Evolutionary conservation across 768 basidiomycete species (phyloP), one percentile per base, ranked within the genome.

Genomic region (Leccinum obscurum): DNA sequence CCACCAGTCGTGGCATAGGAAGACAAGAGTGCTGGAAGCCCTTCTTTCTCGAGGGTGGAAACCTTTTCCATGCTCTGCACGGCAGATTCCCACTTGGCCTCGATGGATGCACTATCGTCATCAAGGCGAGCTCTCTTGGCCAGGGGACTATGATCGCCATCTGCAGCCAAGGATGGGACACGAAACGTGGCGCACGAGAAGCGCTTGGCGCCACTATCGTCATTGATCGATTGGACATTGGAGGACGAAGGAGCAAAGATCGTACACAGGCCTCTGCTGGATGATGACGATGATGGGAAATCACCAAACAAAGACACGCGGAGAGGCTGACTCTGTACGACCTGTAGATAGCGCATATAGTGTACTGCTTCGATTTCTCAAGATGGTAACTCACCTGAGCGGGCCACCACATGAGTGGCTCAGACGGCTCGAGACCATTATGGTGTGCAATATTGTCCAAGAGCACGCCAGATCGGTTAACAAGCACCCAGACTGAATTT

Each of bases 361-460:
- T 61, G 48, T 52, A 57, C 51, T 26, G 46, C 52, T 6, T 24
- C 44, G 13, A 20, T 34, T 10, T 15, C 2, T 13, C 37, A 14
- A 49, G 6, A 20, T 3, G n/a, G 24, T 14, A 26, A 72, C 77
- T 64, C 66, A 89, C 89, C 77, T 81, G 80, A 30, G 79, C 87
- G 22, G 89, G 89, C 89, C 89, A 91, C 89, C 89, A 91, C 41
- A 84, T 71, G 58, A 70, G 63, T 32, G 55, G 52, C 6, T 65
- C 62, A 7, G 61, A 52, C 4, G 15, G 58, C 11, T 66, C 62
- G 39, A 62, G 59, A 15, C 74, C 72, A 13, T 61, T 70, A 22
- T 67, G 52, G 22, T 72, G 64, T 22, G 67, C 66, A 20, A 28
- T 24, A n/a, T 67, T 72, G 41, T 77, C 72, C 8, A 71, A 74